Conservation (phyloP, 139 green algal species). For the Chlorella sp. region DNA sequence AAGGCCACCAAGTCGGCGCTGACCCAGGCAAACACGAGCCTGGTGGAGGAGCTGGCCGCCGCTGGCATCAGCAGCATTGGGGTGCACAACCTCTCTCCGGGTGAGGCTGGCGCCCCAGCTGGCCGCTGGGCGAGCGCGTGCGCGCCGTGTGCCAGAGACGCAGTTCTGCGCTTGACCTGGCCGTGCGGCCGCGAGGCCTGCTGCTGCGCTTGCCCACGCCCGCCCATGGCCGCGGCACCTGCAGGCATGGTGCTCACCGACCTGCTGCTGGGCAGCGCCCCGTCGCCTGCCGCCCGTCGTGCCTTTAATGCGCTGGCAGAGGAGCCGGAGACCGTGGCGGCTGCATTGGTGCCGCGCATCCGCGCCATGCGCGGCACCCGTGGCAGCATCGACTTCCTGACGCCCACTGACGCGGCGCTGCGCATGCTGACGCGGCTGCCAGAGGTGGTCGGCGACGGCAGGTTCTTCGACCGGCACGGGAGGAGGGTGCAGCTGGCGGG, state of each 20-base stretch:
- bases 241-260: constrained; percentile 67
- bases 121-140: too few species aligned
- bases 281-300: constrained; percentile 48
- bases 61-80: constrained; percentile 43
- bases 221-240: too few species aligned
- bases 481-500: constrained; percentile 30
- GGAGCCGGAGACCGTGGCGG: constrained; percentile 69
- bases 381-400: constrained; percentile 57
- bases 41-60: constrained; percentile 49
- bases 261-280: constrained; percentile 57
- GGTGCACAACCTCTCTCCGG: constrained; percentile 70
- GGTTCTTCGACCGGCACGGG: constrained; percentile 69
- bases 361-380: constrained; percentile 33
- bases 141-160: too few species aligned
- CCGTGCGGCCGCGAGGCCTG: too few species aligned
- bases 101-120: too few species aligned
- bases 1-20: constrained; percentile 67
- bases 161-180: too few species aligned
- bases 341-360: constrained; percentile 56
- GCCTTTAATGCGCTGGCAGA: constrained; percentile 76
- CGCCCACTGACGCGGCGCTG: constrained; percentile 33
- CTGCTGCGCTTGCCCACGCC: too few species aligned
- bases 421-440: constrained; percentile 48
- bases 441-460: constrained; percentile 58
- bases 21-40: constrained; percentile 52